Base-by-base conservation (phyloP, 192 early-diverging fungal species). In the Irineochytrium annulatum region DNA sequence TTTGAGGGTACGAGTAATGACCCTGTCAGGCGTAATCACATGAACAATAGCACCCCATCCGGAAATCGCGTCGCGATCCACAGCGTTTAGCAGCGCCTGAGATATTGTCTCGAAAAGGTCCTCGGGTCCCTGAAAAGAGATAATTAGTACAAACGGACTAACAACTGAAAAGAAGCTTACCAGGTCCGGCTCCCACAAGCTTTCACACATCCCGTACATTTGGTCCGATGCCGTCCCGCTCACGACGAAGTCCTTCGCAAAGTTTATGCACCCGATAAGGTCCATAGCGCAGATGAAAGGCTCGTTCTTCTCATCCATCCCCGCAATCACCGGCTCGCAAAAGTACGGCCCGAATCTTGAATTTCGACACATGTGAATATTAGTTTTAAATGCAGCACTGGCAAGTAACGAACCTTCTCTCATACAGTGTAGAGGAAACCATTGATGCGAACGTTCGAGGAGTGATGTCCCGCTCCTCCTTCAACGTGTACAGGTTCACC, bases 31-130 rank as follows among this genome's bases (percentile, higher is more conserved):
- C 16, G 95, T 98, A 62, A 98, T 92, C 43, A 98, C 76, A 72
- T 93, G 86, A 24, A 99, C 94, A 45, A 92, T 79, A 45, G 89
- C 93, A 71, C 97, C 97, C 97, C 97, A 99, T 51, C 97, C 97
- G 62, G 85, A 87, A 59, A 92, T 65, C 28, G 90, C 87, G 72
- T 99, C 93, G 62, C 97, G 88, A 69, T 99, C 94, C 48, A 93
- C 87, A 17, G 94, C 91, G 70, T 87, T 93, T 70, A 99, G 75
- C 44, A 99, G 72, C 4, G 95, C 81, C 68, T 99, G 97, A 5
- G 91, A 93, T 37, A 96, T 91, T 52, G 90, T 91, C 78, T 98
- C 95, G 65, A 99, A 99, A 52, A 99, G 77, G 63, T 94, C 94
- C 58, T 98, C 94, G 13, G 97, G 94, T 62, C 87, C 79, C 81